Conservation (phyloP, 1,139 yeast genomes). For the Chernovozyma aurita region DNA sequence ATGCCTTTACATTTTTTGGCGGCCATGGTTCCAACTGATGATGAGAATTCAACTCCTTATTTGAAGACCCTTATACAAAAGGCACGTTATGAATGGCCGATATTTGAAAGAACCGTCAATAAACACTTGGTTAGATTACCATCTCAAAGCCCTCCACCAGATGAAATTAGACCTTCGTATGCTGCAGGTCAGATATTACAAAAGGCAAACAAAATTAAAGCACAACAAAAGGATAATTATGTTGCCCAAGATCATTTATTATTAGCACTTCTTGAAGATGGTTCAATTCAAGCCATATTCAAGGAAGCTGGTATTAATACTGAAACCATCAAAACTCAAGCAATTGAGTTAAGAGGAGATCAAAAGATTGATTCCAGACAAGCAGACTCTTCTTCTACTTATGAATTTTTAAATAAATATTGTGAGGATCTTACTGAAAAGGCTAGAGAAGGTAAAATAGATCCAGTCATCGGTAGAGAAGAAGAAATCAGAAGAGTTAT, state of each 20-base stretch:
- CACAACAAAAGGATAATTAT: slow-evolving; percentile 85
- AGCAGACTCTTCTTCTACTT: slow-evolving; percentile 84
- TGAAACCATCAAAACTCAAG: slow-evolving; percentile 74
- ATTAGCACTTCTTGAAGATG: slow-evolving; percentile 78
- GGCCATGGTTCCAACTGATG: slow-evolving; percentile 77
- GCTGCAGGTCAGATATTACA: slow-evolving; percentile 67
- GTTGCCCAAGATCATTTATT: slow-evolving; percentile 93
- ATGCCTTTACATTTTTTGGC: slow-evolving; percentile 86
- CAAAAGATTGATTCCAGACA: slow-evolving; percentile 90
- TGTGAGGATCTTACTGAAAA: slow-evolving; percentile 90
- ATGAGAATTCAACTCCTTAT: slow-evolving; percentile 66
- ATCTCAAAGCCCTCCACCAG: slow-evolving; percentile 83
- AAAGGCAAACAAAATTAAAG: slow-evolving; percentile 68
- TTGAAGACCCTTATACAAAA: slow-evolving; percentile 82
- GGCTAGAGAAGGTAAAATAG: slow-evolving; percentile 91
- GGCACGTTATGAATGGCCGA: slow-evolving; percentile 84
- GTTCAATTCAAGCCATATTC: slow-evolving; percentile 64
- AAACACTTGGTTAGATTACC: slow-evolving; percentile 80
- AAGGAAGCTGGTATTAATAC: slow-evolving; percentile 67
- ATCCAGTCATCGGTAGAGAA: slow-evolving; percentile 98
- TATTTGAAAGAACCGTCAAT: slow-evolving; percentile 76
- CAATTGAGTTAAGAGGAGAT: slow-evolving; percentile 82
- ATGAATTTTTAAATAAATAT: slow-evolving; percentile 82
- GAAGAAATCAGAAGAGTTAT: slow-evolving; percentile 96
- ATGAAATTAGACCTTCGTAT: slow-evolving; percentile 64